Evolutionary conservation across 352 stramenopile species (phyloP).

Genomic region (Achlya hypogyna): DNA sequence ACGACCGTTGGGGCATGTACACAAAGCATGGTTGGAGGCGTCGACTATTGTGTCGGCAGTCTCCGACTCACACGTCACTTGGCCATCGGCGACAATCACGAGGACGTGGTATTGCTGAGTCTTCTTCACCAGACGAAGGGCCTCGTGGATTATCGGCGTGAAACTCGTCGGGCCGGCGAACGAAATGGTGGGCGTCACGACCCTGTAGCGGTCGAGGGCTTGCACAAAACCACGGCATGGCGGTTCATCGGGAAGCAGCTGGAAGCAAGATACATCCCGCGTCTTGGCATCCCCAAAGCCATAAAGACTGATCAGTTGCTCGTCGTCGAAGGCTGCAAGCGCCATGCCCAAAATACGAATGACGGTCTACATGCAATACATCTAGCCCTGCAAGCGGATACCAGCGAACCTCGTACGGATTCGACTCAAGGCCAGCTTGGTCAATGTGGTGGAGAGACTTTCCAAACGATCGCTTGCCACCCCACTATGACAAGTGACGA

Average conservation of each 20-base stretch:
- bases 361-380: slow-evolving; percentile 30
- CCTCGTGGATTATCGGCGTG: slow-evolving; percentile 47
- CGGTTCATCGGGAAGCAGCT: slow-evolving; percentile 30
- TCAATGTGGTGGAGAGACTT: slow-evolving; percentile 53
- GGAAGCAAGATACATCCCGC: slow-evolving; percentile 38
- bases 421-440: slow-evolving; percentile 29
- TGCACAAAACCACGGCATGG: slow-evolving; percentile 45
- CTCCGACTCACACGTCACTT: slow-evolving; percentile 43
- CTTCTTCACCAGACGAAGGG: slow-evolving; percentile 40
- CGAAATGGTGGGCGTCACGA: slow-evolving; percentile 41
- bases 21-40: slow-evolving; percentile 53
- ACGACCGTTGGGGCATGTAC: slow-evolving; percentile 36
- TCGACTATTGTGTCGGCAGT: slow-evolving; percentile 57
- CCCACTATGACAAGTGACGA: slow-evolving; percentile 37
- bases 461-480: slow-evolving; percentile 56
- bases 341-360: slow-evolving; percentile 60
- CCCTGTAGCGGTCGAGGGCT: slow-evolving; percentile 50
- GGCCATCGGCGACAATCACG: slow-evolving; percentile 55
- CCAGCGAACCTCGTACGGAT: slow-evolving; percentile 45
- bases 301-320: slow-evolving; percentile 64
- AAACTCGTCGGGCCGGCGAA: slow-evolving; percentile 28
- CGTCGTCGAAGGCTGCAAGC: slow-evolving; percentile 65
- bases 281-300: slow-evolving; percentile 59
- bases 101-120: slow-evolving; percentile 61
- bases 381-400: not conserved